Percentiles rank a stretch among this genome's conserved stretches.
Evolutionary conservation across 1,284 basidiomycete species (phyloP).

Genomic region (Ustanciosporium gigantosporum): DNA sequence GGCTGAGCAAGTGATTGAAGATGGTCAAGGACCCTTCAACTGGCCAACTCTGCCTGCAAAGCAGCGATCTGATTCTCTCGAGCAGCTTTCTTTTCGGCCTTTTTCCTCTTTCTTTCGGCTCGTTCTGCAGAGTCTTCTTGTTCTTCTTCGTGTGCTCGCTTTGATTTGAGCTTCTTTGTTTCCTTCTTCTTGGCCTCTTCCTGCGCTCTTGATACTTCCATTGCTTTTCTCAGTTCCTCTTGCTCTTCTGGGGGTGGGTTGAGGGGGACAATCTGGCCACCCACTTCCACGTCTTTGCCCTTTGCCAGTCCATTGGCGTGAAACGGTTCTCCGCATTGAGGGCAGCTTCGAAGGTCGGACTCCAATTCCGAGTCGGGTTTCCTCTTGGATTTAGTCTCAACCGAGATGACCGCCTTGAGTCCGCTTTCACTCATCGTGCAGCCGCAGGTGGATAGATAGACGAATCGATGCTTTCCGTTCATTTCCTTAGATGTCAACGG

Average conservation of each 20-base stretch:
- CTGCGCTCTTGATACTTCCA: slow-evolving; percentile 18
- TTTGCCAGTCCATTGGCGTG: slow-evolving; percentile 20
- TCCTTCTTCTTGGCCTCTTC: slow-evolving; percentile 12
- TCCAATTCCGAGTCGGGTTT: not conserved
- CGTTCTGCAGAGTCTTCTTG: too few species aligned
- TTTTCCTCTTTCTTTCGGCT: too few species aligned
- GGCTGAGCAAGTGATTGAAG: too few species aligned
- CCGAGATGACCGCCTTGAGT: slow-evolving; percentile 23
- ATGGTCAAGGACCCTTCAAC: too few species aligned
- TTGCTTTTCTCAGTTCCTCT: slow-evolving; percentile 26
- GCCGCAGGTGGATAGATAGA: slow-evolving; percentile 50
- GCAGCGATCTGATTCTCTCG: too few species aligned
- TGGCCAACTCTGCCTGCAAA: too few species aligned
- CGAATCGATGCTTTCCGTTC: slow-evolving; percentile 53
- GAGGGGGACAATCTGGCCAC: slow-evolving; percentile 36
- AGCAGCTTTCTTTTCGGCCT: too few species aligned
- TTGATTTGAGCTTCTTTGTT: not conserved
- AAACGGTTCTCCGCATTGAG: slow-evolving; percentile 42
- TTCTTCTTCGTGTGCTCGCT: too few species aligned
- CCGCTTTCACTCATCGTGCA: slow-evolving; percentile 53
- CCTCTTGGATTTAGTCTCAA: not conserved
- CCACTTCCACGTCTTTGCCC: slow-evolving; percentile 7
- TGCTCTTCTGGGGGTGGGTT: slow-evolving; percentile 36
- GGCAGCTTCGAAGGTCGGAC: slow-evolving; percentile 19
- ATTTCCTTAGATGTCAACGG: slow-evolving; percentile 52